Evolutionary conservation across 2,329 filamentous ascomycete genomes (phyloP), one percentile per base, ranked within the genome.

Genomic region (Fusarium transvaalense): DNA sequence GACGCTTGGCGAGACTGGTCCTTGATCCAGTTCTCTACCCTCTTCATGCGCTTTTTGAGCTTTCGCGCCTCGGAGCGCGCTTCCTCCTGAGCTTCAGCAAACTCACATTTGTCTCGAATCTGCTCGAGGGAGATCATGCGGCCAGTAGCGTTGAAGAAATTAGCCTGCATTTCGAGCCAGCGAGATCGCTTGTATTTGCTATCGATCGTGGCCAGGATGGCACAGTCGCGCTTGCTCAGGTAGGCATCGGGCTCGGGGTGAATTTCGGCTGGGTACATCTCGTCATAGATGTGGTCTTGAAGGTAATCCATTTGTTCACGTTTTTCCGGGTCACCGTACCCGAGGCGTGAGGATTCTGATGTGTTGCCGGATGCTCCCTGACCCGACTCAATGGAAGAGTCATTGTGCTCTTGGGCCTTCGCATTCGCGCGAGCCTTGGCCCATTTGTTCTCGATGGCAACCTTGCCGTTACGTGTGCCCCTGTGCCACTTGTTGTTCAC

Each of bases 151-250:
- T 83, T 82, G 71, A 75, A 80, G 55, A 83, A 82, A 48, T 78
- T 79, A 31, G 81, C 79, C 63, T 84, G 82, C 73, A 83, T 78
- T 61, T 82, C 78, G 1, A 82, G 73, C 79, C 80, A 83, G 25
- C 75, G 75, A 29, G 73, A 73, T 21, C 64, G 71, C 46, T 76
- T 74, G 37, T 77, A 74, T 52, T 76, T 75, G 61, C 75, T 76
- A 29, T 80, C 76, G 3, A 81, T 67, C 9, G 76, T 57, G 3
- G 75, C 79, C 6, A 83, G 75, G 6, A 82, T 71, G 15, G 74
- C 69, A 34, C 77, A 78, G 61, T 82, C 79, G 21, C 66, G 66
- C 50, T 72, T 61, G 48, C 69, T 66, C 34, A 78, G 74, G 65
- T 71, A 56, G 23, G 64, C 69, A 31, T 77, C 72, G 1, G 74